Percentiles rank a stretch among this genome's conserved stretches.
phyloP scores from a whole-genome alignment of 495 filamentous ascomycete genomes.

The Aspergillus carlsbadensis region DNA sequence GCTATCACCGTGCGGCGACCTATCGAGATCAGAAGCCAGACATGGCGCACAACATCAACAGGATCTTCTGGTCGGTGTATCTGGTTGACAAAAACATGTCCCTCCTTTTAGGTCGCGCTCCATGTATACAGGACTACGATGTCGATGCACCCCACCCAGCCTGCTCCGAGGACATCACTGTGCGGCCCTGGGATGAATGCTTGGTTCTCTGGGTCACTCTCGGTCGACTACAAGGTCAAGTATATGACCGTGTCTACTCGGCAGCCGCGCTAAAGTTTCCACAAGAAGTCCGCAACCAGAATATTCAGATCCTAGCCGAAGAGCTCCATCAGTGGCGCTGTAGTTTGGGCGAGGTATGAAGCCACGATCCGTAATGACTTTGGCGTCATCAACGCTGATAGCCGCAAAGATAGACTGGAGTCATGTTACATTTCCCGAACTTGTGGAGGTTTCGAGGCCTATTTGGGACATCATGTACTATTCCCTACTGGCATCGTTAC shows the following conservation, averaged over 20 bases:
- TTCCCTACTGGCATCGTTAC: slow-evolving; percentile 15
- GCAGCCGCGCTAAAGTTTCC: slow-evolving; percentile 11
- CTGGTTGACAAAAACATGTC: slow-evolving; percentile 22
- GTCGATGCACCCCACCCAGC: slow-evolving; percentile 18
- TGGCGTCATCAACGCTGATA: neutral
- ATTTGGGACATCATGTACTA: slow-evolving; percentile 23
- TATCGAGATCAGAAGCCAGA: slow-evolving; percentile 6
- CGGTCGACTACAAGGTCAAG: slow-evolving; percentile 16
- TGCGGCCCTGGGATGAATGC: slow-evolving; percentile 21
- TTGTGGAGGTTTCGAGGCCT: slow-evolving; percentile 7
- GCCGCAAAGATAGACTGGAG: slow-evolving; percentile 7
- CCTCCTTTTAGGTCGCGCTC: slow-evolving; percentile 20
- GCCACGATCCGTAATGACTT: neutral
- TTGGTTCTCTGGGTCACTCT: slow-evolving; percentile 15
- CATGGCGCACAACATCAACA: slow-evolving; percentile 11
- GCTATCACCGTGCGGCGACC: slow-evolving; percentile 18
- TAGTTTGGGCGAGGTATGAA: slow-evolving; percentile 9
- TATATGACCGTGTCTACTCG: slow-evolving; percentile 22
- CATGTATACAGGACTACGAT: slow-evolving; percentile 25
- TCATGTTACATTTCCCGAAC: slow-evolving; percentile 2
- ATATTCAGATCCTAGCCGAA: slow-evolving; percentile 4
- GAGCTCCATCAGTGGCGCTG: slow-evolving; percentile 14
- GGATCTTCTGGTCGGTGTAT: slow-evolving; percentile 24
- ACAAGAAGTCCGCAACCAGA: slow-evolving; percentile 2
- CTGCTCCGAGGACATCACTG: slow-evolving; percentile 5